These are phyloP conservation scores for Podospora fimiseda DNA, from an alignment of 495 filamentous ascomycete species.

Conservation along the genomic window DNA sequence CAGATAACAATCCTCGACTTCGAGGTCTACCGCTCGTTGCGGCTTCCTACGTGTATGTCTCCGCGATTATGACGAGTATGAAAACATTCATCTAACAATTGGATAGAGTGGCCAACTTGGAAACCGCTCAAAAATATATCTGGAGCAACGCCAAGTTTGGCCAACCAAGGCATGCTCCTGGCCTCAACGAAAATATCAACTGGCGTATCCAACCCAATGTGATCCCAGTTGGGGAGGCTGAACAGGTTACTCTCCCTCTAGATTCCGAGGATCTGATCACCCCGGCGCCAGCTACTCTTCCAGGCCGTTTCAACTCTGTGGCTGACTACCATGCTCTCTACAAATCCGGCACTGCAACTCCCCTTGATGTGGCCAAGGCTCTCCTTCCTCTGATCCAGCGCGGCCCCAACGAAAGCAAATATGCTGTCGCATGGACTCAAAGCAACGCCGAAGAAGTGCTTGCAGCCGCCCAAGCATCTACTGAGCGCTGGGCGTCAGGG, in stretches of 20 bases:
- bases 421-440: slow-evolving; percentile 60
- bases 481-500: slow-evolving; percentile 60
- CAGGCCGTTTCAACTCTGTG: slow-evolving; percentile 55
- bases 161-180: slow-evolving; percentile 49
- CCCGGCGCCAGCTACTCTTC: slow-evolving; percentile 31
- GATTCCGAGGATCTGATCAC: slow-evolving; percentile 28
- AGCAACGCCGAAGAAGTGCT: slow-evolving; percentile 55
- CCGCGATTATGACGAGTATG: neutral
- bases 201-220: slow-evolving; percentile 74
- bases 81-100: neutral
- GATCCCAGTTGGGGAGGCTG: slow-evolving; percentile 48
- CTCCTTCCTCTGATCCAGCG: slow-evolving; percentile 64
- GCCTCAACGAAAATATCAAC: slow-evolving; percentile 49
- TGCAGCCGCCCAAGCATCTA: slow-evolving; percentile 63
- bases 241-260: slow-evolving; percentile 24
- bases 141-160: slow-evolving; percentile 75
- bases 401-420: slow-evolving; percentile 47
- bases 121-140: slow-evolving; percentile 22
- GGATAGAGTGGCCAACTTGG: slow-evolving; percentile 18
- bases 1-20: slow-evolving; percentile 28
- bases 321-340: slow-evolving; percentile 75
- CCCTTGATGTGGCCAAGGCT: slow-evolving; percentile 59
- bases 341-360: slow-evolving; percentile 60
- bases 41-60: slow-evolving; percentile 22
- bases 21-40: slow-evolving; percentile 24